Base-by-base conservation (phyloP, 139 green algal genomes). In the Auxenochlorella protothecoides region DNA sequence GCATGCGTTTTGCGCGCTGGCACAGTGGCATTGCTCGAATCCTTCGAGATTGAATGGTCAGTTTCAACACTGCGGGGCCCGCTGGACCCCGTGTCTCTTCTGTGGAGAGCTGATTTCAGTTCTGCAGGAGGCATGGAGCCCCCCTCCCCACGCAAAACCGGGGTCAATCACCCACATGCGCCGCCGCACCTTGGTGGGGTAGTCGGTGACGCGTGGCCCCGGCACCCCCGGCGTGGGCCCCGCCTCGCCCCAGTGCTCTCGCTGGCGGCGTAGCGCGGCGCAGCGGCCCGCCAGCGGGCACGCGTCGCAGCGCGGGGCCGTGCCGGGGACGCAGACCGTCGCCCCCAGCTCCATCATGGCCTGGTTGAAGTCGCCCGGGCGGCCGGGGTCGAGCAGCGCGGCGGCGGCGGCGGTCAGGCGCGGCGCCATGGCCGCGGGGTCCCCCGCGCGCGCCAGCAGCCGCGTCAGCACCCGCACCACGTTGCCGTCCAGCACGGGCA, bases 291-390 rank as follows among this genome's bases (percentile, higher is more conserved):
- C 66, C 10, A 91, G 59, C 53, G 93, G 91, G 84, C 93, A 97
- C 0, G 54, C 65, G 12, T 8, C 73, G 74, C 93, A 98, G 61
- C 74, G 52, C 2, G 93, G 79, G 59, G 70, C 80, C 44, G 83
- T 79, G 53, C 78, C 78, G 8, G 89, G 87, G 12, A 85, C 81
- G 82, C 94, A 98, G 5, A 97, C 78, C 0, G 83, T 91, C 11
- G 93, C 92, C 0, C 94, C 94, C 16, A 97, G 86, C 87, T 98
- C 94, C 94, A 98, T 98, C 70, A 98, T 74, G 15, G 92, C 92
- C 89, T 98, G 93, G 80, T 98, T 98, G 82, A 94, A 96, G 81
- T 92, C 89, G 0, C 93, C 93, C 0, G 93, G 90, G 0, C 93
- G 79, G 0, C 77, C 70, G 0, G 16, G 55, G 72, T 97, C 84